phyloP scores from a whole-genome alignment of 768 basidiomycete species.

The Tulasnella calospora region DNA sequence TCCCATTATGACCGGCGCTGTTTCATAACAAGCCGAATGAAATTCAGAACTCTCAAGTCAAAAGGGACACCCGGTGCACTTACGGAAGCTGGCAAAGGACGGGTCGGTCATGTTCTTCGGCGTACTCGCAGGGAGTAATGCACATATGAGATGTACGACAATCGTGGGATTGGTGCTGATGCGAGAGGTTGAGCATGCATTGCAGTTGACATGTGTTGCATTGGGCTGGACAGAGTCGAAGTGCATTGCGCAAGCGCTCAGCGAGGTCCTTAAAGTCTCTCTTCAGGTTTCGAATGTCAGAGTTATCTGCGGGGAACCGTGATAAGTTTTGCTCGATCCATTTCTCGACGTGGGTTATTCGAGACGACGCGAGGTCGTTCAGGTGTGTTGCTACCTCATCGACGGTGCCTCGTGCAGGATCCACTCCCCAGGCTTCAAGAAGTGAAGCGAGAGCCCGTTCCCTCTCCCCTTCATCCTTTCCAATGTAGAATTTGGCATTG shows the following conservation, averaged over 20 bases:
- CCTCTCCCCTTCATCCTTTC: constrained; percentile 19
- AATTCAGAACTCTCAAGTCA: neutral
- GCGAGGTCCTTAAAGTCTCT: constrained; percentile 43
- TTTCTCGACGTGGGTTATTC: constrained; percentile 46
- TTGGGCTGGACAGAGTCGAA: constrained; percentile 48
- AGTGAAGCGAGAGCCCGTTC: constrained; percentile 14
- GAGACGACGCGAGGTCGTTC: constrained; percentile 39
- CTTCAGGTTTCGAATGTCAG: constrained; percentile 45
- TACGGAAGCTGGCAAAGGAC: constrained; percentile 46
- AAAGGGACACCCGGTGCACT: constrained; percentile 29
- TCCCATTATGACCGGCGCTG: constrained; percentile 57
- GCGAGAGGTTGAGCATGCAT: constrained; percentile 47
- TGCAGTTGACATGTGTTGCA: constrained; percentile 48
- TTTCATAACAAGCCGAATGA: neutral
- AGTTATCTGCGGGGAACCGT: constrained; percentile 45
- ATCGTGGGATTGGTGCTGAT: constrained; percentile 45
- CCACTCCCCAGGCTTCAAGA: constrained; percentile 27
- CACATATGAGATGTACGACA: constrained; percentile 52
- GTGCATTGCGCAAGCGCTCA: constrained; percentile 45
- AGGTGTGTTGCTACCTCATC: constrained; percentile 41
- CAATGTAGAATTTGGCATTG: constrained; percentile 38
- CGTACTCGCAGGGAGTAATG: constrained; percentile 43
- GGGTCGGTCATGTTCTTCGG: constrained; percentile 35
- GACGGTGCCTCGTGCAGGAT: constrained; percentile 45
- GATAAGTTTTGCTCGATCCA: constrained; percentile 51